Evolutionary conservation across 2,329 filamentous ascomycete genomes (phyloP).

Genomic region (Cladosporium austrohemisphaericum): DNA sequence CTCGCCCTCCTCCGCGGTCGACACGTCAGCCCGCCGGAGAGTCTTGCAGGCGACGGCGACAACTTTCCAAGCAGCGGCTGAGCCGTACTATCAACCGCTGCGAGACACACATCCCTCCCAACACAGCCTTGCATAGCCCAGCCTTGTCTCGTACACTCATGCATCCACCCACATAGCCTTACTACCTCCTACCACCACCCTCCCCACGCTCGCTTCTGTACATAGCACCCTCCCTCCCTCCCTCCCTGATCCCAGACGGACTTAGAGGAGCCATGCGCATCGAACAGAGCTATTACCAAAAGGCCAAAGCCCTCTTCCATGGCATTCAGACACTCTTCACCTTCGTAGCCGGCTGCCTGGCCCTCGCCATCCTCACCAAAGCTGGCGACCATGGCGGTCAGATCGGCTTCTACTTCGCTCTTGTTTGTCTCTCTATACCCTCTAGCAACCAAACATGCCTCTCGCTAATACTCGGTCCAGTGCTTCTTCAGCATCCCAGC

Average conservation of each 20-base stretch:
- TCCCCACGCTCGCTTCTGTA: neutral
- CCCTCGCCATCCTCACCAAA: slow-evolving; percentile 57
- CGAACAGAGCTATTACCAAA: slow-evolving; percentile 47
- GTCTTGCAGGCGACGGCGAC: too few species aligned
- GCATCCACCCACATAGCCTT: neutral
- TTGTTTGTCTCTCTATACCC: slow-evolving; percentile 42
- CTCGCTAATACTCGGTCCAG: slow-evolving; percentile 35
- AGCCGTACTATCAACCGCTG: neutral
- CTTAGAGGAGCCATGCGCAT: slow-evolving; percentile 45
- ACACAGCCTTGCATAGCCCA: neutral
- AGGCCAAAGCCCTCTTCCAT: slow-evolving; percentile 55
- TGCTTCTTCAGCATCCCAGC: slow-evolving; percentile 58
- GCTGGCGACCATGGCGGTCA: slow-evolving; percentile 51
- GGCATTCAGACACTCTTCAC: slow-evolving; percentile 52
- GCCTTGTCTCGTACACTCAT: neutral
- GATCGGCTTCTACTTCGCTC: slow-evolving; percentile 54
- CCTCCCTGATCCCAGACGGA: too few species aligned
- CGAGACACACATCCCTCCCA: neutral
- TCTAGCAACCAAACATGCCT: neutral
- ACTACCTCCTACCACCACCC: neutral
- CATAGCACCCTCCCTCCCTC: neutral
- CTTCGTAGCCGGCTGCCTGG: slow-evolving; percentile 56
- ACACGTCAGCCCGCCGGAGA: neutral
- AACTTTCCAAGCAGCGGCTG: neutral
- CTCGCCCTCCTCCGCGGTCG: neutral